Base-by-base conservation (phyloP, 805 yeast genomes). In the Yarrowia keelungensis region DNA sequence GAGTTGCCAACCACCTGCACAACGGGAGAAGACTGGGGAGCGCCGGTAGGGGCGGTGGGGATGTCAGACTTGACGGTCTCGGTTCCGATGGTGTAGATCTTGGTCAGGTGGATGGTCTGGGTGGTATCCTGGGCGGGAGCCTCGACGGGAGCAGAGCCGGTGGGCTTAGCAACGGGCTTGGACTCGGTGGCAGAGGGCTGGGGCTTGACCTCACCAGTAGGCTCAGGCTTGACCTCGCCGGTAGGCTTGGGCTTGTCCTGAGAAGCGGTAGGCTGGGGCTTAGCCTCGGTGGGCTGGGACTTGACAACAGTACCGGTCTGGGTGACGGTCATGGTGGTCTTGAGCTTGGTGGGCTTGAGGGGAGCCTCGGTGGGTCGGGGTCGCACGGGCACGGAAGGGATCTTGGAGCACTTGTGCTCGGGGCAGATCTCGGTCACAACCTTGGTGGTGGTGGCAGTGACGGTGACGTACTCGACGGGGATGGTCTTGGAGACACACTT, bases 321-420 rank as follows among this genome's bases (percentile, higher is more conserved):
- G 59, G 59, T 53, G 9, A 39, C 45, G 36, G 58, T 51, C 43
- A 36, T 43, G 43, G 59, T 56, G 47, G 47, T 42, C 50, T 43
- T 42, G 16, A 35, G 19, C 41, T 58, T 45, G 50, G 65, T 42
- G 47, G 50, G 65, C 50, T 45, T 45, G 14, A 43, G 41, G 5
- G 65, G 65, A 16, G 50, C 65, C 65, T 58, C 50, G 32, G 65
- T 43, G 26, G 65, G 65, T 4, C 7, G 7, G 16, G 65, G 65
- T 26, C 50, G 32, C 10, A 43, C 41, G 32, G 65, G 50, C 12
- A 45, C 50, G 15, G 59, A 53, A 8, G 59, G 22, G 45, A 53
- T 12, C 59, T 53, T 53, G 36, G 39, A 45, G 59, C 59, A 53
- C 59, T 53, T 53, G 59, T 16, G 14, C 16, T 3, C n/a, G 50